Evolutionary conservation across 2,329 filamentous ascomycete species (phyloP).

Genomic region (Lasiodiplodia sp.): DNA sequence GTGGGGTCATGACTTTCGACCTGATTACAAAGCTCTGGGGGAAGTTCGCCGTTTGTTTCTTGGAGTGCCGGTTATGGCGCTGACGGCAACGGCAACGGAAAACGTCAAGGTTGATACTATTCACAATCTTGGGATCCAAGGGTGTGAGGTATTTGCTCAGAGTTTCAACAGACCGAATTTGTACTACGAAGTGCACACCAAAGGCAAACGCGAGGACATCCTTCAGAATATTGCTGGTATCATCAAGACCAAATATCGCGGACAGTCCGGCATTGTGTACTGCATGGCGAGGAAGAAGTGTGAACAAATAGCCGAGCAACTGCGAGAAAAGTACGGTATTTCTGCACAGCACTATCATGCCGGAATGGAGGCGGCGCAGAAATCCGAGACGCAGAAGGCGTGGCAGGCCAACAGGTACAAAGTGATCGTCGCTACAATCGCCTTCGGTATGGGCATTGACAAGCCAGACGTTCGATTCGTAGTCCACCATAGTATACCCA

Average conservation of each 20-base stretch:
- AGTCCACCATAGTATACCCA: conserved; percentile 90
- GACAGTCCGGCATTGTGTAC: conserved; percentile 89
- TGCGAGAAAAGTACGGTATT: conserved; percentile 69
- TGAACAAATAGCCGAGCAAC: conserved; percentile 76
- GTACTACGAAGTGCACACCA: conserved; percentile 82
- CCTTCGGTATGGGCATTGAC: conserved; percentile 99
- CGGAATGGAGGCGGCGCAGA: conserved; percentile 71
- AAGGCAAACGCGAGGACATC: conserved; percentile 66
- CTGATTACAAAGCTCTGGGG: conserved; percentile 90
- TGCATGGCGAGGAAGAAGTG: conserved; percentile 85
- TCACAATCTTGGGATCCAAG: conserved; percentile 83
- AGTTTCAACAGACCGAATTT: conserved; percentile 98
- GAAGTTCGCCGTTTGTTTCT: conserved; percentile 75
- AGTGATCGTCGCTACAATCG: conserved; percentile 96
- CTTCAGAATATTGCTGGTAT: conserved; percentile 65
- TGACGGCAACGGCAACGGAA: conserved; percentile 93
- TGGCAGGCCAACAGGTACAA: conserved; percentile 85
- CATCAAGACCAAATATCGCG: conserved; percentile 73
- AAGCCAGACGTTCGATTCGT: conserved; percentile 97
- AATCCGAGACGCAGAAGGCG: conserved; percentile 73
- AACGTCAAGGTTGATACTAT: conserved; percentile 93
- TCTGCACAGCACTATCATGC: conserved; percentile 88
- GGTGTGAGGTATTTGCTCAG: conserved; percentile 82
- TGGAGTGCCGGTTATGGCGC: conserved; percentile 86
- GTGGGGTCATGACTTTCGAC: conserved; percentile 98